Conservation (phyloP, 176 grass and related monocot species). For the Cocos nucifera region DNA sequence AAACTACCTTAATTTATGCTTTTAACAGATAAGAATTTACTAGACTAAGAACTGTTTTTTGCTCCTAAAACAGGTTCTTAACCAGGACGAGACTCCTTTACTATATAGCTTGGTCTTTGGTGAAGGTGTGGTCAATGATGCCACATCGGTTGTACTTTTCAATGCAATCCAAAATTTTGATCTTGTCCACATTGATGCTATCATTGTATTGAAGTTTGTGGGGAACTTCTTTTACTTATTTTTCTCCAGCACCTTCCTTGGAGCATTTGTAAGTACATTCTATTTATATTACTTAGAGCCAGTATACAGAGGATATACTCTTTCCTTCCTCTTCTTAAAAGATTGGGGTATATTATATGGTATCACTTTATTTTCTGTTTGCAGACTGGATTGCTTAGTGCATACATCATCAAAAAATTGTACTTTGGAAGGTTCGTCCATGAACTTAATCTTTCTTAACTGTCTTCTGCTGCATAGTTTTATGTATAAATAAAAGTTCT, state of each 20-base stretch:
- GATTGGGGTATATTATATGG: no score
- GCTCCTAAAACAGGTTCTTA: constrained; percentile 57
- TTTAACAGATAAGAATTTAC: background rate
- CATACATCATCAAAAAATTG: constrained; percentile 88
- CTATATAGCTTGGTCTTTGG: constrained; percentile 92
- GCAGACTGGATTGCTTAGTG: constrained; percentile 85
- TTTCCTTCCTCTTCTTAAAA: background rate
- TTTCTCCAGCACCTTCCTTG: constrained; percentile 79
- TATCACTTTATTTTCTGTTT: constrained; percentile 12
- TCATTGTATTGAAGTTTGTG: constrained; percentile 49
- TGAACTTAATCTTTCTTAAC: background rate
- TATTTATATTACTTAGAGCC: no score
- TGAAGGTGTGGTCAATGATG: constrained; percentile 96
- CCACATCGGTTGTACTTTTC: constrained; percentile 93
- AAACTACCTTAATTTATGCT: background rate
- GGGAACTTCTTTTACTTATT: constrained; percentile 76
- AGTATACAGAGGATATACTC: background rate
- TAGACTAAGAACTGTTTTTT: background rate
- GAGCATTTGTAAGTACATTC: constrained; percentile 67
- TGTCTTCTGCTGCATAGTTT: background rate
- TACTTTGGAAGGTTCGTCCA: constrained; percentile 86
- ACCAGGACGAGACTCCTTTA: constrained; percentile 94
- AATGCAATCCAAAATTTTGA: constrained; percentile 93
- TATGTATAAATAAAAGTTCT: background rate
- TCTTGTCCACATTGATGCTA: constrained; percentile 47